These are phyloP conservation scores for Aureobasidium sp. DNA, from an alignment of 2,329 filamentous ascomycete genomes.

Conservation along the genomic window DNA sequence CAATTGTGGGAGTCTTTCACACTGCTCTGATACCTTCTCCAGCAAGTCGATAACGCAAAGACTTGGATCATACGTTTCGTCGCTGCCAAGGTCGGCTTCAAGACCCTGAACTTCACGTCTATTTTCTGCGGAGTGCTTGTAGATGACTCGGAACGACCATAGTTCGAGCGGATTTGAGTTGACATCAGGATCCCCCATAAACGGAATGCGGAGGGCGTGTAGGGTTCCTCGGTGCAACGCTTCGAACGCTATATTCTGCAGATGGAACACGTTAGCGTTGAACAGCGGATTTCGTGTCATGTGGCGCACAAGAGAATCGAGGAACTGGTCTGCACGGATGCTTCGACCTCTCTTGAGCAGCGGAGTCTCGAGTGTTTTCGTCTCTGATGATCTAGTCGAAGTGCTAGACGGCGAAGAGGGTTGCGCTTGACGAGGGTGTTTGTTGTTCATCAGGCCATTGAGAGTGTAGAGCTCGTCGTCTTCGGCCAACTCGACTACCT, in stretches of 20 bases:
- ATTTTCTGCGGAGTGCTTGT: background rate
- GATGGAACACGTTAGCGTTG: conserved; percentile 13
- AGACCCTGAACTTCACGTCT: background rate
- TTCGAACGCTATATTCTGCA: conserved; percentile 40
- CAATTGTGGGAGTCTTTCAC: background rate
- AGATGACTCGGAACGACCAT: conserved; percentile 41
- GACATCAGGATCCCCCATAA: conserved; percentile 29
- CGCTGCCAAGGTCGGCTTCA: background rate
- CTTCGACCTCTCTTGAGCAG: conserved; percentile 26
- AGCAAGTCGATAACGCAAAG: background rate
- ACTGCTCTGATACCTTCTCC: background rate
- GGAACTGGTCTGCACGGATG: conserved; percentile 32
- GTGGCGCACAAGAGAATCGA: conserved; percentile 36
- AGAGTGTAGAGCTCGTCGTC: conserved; percentile 4
- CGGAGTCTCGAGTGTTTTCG: background rate
- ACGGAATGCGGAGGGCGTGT: conserved; percentile 36
- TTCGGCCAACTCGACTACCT: background rate
- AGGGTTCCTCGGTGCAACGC: conserved; percentile 35
- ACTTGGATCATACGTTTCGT: background rate
- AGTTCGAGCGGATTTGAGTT: conserved; percentile 34
- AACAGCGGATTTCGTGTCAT: background rate
- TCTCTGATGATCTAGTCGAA: background rate
- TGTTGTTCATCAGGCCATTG: background rate
- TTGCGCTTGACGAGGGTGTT: background rate
- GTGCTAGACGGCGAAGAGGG: background rate